These are phyloP conservation scores for Penstemon newberryi DNA, from an alignment of 257 asterid genomes.

Conservation along the genomic window DNA sequence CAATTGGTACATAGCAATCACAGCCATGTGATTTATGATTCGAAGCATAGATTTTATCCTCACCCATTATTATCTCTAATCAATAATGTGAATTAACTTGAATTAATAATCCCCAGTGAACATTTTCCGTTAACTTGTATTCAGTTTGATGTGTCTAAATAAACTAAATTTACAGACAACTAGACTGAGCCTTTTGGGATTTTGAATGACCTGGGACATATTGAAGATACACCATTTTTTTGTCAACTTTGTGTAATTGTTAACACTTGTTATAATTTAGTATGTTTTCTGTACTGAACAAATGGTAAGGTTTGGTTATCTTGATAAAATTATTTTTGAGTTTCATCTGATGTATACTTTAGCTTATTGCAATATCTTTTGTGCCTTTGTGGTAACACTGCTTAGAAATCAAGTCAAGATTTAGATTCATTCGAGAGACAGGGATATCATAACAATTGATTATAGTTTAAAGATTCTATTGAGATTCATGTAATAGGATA, in stretches of 20 bases:
- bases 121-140: background rate
- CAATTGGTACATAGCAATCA: background rate
- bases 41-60: background rate
- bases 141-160: slow-evolving; percentile 1
- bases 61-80: background rate
- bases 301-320: too few species aligned
- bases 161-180: background rate
- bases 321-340: too few species aligned
- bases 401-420: background rate
- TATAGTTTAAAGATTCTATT: background rate
- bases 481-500: background rate
- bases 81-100: background rate
- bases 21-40: background rate
- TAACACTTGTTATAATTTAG: too few species aligned
- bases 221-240: background rate
- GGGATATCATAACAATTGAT: background rate
- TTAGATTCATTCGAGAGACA: background rate
- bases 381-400: background rate
- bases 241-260: too few species aligned
- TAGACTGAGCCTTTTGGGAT: too few species aligned
- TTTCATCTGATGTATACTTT: too few species aligned
- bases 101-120: background rate
- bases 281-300: too few species aligned
- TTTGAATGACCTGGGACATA: background rate
- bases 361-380: too few species aligned